Percentiles rank a stretch among this genome's conserved stretches.
Conservation (phyloP, 441 rosid genomes). For the Populus hybrid region DNA sequence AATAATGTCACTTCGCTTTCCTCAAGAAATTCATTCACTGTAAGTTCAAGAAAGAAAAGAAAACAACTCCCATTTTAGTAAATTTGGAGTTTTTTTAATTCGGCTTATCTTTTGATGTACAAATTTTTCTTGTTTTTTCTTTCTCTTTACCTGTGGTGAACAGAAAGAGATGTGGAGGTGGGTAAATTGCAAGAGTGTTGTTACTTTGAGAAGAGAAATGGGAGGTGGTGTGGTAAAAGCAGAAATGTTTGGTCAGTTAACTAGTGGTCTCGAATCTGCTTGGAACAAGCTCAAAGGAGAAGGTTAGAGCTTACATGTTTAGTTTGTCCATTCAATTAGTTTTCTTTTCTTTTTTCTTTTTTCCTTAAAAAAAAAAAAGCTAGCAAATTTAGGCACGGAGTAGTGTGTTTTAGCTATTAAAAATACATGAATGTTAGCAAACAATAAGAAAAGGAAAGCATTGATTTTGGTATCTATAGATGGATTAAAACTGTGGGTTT, state of each 20-base stretch:
- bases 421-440: neutral
- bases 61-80: neutral
- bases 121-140: neutral
- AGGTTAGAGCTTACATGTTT: slow-evolving; percentile 42
- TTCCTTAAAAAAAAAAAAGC: neutral
- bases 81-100: neutral
- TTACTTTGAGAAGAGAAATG: slow-evolving; percentile 4
- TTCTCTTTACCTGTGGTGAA: neutral
- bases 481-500: neutral
- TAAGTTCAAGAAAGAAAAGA: slow-evolving; percentile 24
- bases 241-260: slow-evolving; percentile 96
- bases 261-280: slow-evolving; percentile 89
- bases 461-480: neutral
- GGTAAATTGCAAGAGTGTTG: slow-evolving; percentile 54
- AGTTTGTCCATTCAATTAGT: neutral
- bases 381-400: neutral
- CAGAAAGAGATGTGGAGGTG: slow-evolving; percentile 68
- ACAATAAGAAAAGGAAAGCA: neutral
- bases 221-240: slow-evolving; percentile 52
- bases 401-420: slow-evolving; percentile 13
- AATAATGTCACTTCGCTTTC: slow-evolving; percentile 41
- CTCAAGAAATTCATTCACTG: slow-evolving; percentile 50
- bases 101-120: neutral
- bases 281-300: slow-evolving; percentile 98
- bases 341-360: neutral